phyloP scores from a whole-genome alignment of 495 filamentous ascomycete genomes.

The Talaromyces liani region DNA sequence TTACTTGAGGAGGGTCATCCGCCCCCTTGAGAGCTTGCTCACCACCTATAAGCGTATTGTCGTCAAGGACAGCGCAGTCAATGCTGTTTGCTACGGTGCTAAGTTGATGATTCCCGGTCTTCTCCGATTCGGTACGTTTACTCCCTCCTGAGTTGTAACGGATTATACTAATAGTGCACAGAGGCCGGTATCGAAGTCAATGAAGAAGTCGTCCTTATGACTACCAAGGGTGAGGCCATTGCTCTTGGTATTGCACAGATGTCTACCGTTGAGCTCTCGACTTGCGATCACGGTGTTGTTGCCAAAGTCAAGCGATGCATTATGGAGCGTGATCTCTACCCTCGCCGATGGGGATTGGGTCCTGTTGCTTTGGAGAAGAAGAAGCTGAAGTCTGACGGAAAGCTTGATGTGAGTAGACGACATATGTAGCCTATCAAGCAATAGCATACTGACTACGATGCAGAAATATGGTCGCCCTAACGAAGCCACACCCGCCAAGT shows the following conservation, averaged over 20 bases:
- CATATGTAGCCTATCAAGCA: neutral
- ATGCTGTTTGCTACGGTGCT: constrained; percentile 94
- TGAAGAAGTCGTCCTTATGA: constrained; percentile 94
- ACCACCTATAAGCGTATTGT: constrained; percentile 91
- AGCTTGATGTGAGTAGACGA: constrained; percentile 65
- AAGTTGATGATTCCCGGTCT: constrained; percentile 97
- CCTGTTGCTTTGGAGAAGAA: constrained; percentile 92
- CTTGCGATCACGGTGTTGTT: constrained; percentile 92
- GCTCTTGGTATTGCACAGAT: constrained; percentile 93
- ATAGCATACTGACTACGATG: constrained; percentile 6
- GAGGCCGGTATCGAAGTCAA: constrained; percentile 80
- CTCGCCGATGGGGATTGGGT: constrained; percentile 88
- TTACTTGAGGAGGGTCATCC: constrained; percentile 79
- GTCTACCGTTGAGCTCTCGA: constrained; percentile 85
- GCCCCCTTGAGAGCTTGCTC: constrained; percentile 84
- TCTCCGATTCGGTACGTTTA: constrained; percentile 68
- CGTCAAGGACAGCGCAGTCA: constrained; percentile 93
- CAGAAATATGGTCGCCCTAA: constrained; percentile 88
- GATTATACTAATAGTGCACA: constrained; percentile 27
- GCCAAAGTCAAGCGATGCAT: constrained; percentile 97
- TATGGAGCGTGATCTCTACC: constrained; percentile 98
- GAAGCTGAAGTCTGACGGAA: constrained; percentile 96
- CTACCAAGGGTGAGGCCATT: constrained; percentile 97
- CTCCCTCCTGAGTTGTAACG: neutral
- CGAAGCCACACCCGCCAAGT: constrained; percentile 83